Percentiles rank a stretch among this genome's conserved stretches.
phyloP scores from a whole-genome alignment of 2,329 filamentous ascomycete genomes.

The Botryotinia narcissicola region DNA sequence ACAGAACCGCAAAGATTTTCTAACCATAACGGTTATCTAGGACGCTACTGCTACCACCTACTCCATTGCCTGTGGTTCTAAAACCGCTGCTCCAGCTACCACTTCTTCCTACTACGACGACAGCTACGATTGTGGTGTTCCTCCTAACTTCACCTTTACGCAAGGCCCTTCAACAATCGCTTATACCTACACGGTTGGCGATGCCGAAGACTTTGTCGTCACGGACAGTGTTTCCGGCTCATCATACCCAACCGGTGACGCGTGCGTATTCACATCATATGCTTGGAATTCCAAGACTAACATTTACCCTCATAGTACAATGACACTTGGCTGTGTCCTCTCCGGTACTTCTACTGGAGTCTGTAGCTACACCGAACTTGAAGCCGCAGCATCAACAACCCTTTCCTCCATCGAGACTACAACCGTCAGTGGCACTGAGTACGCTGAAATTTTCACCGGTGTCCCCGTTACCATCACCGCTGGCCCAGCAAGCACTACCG shows the following conservation, averaged over 20 bases:
- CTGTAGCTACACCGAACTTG: slow-evolving; percentile 20
- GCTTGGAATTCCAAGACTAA: not conserved
- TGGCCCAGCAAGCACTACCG: slow-evolving; percentile 9
- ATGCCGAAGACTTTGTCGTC: not conserved
- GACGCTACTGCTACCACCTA: slow-evolving; percentile 23
- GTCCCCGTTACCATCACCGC: slow-evolving; percentile 30
- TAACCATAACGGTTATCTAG: slow-evolving; percentile 12
- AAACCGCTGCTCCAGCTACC: slow-evolving; percentile 25
- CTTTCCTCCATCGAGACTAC: slow-evolving; percentile 12
- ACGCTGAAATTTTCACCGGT: not conserved
- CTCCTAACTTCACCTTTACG: slow-evolving; percentile 29
- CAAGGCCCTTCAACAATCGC: slow-evolving; percentile 31
- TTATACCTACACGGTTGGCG: slow-evolving; percentile 22
- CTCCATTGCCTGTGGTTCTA: slow-evolving; percentile 14
- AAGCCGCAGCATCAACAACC: not conserved
- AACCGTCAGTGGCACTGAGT: slow-evolving; percentile 6
- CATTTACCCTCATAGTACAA: slow-evolving; percentile 7
- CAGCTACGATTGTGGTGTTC: slow-evolving; percentile 25
- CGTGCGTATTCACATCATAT: not conserved
- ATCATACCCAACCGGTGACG: not conserved
- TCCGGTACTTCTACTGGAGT: slow-evolving; percentile 21
- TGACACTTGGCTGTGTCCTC: slow-evolving; percentile 24
- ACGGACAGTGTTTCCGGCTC: not conserved
- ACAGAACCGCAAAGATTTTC: not conserved
- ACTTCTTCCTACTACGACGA: slow-evolving; percentile 22